A percentile compares a stretch with the other conserved stretches of the same genome.
Conservation (phyloP, 441 rosid species). For the Erodium moschatum region DNA sequence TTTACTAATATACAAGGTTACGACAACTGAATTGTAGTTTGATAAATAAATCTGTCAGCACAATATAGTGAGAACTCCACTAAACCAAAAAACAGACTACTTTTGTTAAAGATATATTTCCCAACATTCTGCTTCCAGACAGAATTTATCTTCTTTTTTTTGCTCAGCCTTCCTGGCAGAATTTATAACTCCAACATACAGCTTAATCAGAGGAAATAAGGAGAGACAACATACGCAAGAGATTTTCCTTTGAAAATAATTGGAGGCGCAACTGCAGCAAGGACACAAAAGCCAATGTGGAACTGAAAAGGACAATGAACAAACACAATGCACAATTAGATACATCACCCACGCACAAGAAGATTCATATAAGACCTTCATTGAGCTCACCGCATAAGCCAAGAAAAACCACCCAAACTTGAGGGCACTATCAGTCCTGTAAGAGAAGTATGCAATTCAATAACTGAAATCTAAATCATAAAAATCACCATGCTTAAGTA, state of each 20-base stretch:
- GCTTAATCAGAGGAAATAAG: background rate
- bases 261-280: constrained; percentile 93
- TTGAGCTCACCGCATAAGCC: constrained; percentile 54
- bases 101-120: background rate
- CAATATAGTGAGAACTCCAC: background rate
- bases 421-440: constrained; percentile 96
- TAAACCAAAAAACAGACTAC: background rate
- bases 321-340: constrained; percentile 12
- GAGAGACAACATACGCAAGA: constrained; percentile 58
- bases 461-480: constrained; percentile 6
- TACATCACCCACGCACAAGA: constrained; percentile 18
- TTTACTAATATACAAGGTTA: too few relatives aligned
- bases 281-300: constrained; percentile 76
- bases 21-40: too few relatives aligned
- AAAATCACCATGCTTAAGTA: background rate
- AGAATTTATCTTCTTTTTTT: too few relatives aligned
- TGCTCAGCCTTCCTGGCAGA: background rate
- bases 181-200: background rate
- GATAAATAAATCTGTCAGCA: background rate
- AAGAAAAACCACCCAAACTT: constrained; percentile 90
- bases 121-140: background rate
- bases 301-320: constrained; percentile 41
- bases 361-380: constrained; percentile 11
- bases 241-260: constrained; percentile 92
- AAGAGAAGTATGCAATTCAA: constrained; percentile 23